Conservation (phyloP, 345 rosid genomes). For the Populus simonii region DNA sequence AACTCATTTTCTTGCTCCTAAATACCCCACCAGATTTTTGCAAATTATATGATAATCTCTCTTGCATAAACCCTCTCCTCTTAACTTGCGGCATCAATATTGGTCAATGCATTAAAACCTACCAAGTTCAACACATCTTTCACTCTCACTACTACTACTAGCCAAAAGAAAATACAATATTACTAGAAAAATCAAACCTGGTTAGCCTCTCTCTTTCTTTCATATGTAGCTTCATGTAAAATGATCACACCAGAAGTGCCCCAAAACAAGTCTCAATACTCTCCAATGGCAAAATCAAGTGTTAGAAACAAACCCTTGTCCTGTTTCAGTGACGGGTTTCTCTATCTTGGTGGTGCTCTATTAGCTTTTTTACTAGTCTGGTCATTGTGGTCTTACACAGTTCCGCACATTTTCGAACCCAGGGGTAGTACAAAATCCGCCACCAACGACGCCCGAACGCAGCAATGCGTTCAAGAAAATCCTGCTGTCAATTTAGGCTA, state of each 20-base stretch:
- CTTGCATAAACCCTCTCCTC: not conserved
- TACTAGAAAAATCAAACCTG: not conserved
- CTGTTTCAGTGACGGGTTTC: slow-evolving; percentile 44
- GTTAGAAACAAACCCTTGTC: slow-evolving; percentile 29
- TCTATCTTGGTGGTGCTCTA: slow-evolving; percentile 62
- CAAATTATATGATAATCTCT: not conserved
- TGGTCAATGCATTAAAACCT: not conserved
- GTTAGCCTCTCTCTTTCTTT: not conserved
- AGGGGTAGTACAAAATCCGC: not conserved
- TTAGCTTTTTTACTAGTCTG: slow-evolving; percentile 62
- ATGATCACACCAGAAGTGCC: slow-evolving; percentile 9
- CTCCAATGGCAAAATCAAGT: slow-evolving; percentile 22
- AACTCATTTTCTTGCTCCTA: not conserved
- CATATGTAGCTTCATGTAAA: not conserved
- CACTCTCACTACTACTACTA: not conserved
- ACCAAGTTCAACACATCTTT: not conserved
- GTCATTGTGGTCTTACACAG: slow-evolving; percentile 59
- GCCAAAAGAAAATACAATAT: not conserved
- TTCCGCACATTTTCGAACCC: slow-evolving; percentile 15
- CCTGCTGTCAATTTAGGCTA: slow-evolving; percentile 32
- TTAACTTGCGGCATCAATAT: not conserved
- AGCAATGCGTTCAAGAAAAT: slow-evolving; percentile 16
- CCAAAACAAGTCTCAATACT: slow-evolving; percentile 3
- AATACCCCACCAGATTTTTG: not conserved
- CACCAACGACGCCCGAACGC: not conserved